Conservation (phyloP, 306 rosid species). For the Neltuma alba region DNA sequence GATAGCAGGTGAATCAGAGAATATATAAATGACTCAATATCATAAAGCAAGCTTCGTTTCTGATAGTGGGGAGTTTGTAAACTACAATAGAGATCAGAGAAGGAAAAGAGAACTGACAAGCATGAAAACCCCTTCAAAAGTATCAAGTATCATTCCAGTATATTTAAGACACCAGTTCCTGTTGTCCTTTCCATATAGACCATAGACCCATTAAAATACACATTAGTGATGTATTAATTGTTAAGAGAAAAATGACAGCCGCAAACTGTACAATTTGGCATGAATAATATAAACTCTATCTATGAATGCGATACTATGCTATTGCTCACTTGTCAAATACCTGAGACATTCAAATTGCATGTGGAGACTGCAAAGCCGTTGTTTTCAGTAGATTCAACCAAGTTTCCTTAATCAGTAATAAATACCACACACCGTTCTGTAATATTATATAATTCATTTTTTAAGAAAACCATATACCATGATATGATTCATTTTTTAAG, state of each 20-base stretch:
- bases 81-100: constrained; percentile 13
- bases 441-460: neutral
- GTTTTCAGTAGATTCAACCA: constrained; percentile 19
- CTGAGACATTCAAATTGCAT: constrained; percentile 10
- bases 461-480: neutral
- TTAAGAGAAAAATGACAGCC: constrained; percentile 1
- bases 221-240: constrained; percentile 8
- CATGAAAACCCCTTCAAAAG: constrained; percentile 33
- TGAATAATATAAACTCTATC: constrained; percentile 13
- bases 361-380: constrained; percentile 18
- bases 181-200: neutral
- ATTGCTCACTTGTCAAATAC: constrained; percentile 21
- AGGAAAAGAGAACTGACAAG: constrained; percentile 30
- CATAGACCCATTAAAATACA: constrained; percentile 14
- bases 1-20: constrained; percentile 20
- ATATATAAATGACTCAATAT: constrained; percentile 17
- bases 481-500: neutral
- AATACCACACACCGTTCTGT: neutral
- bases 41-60: constrained; percentile 12
- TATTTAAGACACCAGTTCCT: constrained; percentile 31
- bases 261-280: constrained; percentile 28
- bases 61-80: constrained; percentile 15
- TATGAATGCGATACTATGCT: neutral
- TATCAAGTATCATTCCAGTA: constrained; percentile 13
- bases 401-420: constrained; percentile 19